Percentiles rank a stretch among this genome's conserved stretches.
These are phyloP conservation scores for Calcarisporium arbuscula DNA, from an alignment of 2,329 filamentous ascomycete genomes.

Conservation along the genomic window DNA sequence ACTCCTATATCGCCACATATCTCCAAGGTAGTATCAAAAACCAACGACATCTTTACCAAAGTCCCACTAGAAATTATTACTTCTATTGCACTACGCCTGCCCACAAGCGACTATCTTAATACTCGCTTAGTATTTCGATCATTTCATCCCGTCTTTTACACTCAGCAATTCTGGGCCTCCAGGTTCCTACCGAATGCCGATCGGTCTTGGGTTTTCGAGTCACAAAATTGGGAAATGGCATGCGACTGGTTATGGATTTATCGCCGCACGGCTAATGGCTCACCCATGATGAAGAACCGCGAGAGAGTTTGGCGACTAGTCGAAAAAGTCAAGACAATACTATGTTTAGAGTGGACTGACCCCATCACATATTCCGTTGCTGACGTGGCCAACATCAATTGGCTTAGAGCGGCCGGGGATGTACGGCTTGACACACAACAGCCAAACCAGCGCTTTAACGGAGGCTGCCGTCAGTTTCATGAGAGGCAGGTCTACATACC, in stretches of 20 bases:
- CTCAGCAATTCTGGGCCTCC: constrained; percentile 9
- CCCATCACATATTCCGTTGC: constrained; percentile 2
- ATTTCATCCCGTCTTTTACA: constrained; percentile 8
- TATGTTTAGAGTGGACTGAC: constrained; percentile 8
- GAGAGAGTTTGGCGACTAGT: constrained; percentile 7
- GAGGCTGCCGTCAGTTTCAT: constrained; percentile 8
- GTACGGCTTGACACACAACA: constrained; percentile 2
- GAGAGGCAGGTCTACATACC: constrained; percentile 4
- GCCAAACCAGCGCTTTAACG: constrained; percentile 4
- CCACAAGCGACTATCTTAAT: constrained; percentile 8
- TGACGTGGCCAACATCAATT: constrained; percentile 1
- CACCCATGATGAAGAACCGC: constrained; percentile 8
- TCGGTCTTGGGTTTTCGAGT: constrained; percentile 10
- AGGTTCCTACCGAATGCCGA: constrained; percentile 7
- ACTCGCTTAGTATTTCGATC: constrained; percentile 7
- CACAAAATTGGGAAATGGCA: constrained; percentile 6
- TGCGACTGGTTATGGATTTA: constrained; percentile 9
- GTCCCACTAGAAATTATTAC: constrained; percentile 7
- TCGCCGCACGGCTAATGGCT: constrained; percentile 7
- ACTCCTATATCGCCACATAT: constrained; percentile 1
- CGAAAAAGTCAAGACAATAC: constrained; percentile 7
- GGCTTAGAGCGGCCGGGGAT: constrained; percentile 6
- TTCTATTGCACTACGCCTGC: constrained; percentile 4
- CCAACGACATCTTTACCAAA: constrained; percentile 3
- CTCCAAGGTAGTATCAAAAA: background rate